Conservation (phyloP, 2,329 filamentous ascomycete species). For the Phyllosticta ampelicida region DNA sequence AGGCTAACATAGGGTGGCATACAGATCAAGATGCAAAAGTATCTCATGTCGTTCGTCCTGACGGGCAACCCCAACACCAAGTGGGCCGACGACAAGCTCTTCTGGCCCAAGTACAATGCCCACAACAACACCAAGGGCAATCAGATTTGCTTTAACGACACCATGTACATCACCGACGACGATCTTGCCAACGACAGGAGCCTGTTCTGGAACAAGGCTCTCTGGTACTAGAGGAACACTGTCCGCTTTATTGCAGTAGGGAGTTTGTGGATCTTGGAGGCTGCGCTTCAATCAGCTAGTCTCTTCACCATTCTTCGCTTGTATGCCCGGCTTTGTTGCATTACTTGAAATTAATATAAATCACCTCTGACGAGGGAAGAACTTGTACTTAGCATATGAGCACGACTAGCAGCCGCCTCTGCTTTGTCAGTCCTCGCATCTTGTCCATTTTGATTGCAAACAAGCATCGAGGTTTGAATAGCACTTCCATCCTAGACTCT, state of each 20-base stretch:
- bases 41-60: conserved; percentile 21
- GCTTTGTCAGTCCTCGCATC: no score
- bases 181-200: conserved; percentile 23
- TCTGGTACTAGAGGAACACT: conserved; percentile 21
- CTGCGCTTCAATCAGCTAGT: not conserved
- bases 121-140: conserved; percentile 10
- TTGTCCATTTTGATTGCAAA: no score
- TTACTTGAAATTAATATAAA: not conserved
- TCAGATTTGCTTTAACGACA: conserved; percentile 24
- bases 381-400: not conserved
- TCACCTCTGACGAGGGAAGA: no score
- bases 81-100: conserved; percentile 25
- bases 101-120: conserved; percentile 24
- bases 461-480: no score
- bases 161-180: conserved; percentile 21
- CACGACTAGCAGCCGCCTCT: no score
- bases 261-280: not conserved
- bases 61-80: conserved; percentile 21
- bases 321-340: not conserved
- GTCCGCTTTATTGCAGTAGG: not conserved
- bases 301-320: no score
- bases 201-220: conserved; percentile 25
- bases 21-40: conserved; percentile 22
- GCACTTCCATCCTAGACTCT: no score
- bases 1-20: not conserved